Evolutionary conservation across 2,329 filamentous ascomycete genomes (phyloP).

Genomic region (Annulohypoxylon truncatum): DNA sequence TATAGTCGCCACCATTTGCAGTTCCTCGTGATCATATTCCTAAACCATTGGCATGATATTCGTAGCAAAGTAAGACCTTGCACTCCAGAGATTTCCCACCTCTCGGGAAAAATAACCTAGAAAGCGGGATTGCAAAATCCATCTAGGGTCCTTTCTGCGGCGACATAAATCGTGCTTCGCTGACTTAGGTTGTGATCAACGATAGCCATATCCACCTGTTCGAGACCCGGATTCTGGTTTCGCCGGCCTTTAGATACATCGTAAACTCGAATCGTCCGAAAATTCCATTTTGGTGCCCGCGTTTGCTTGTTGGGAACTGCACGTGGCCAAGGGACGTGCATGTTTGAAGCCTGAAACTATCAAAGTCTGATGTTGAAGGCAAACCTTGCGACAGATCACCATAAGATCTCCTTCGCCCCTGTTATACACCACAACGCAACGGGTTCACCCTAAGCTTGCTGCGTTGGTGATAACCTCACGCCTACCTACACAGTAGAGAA

Average conservation of each 20-base stretch:
- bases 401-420: conserved; percentile 31
- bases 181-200: conserved; percentile 7
- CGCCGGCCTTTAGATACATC: conserved; percentile 16
- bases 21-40: neutral
- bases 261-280: conserved; percentile 13
- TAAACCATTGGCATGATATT: neutral
- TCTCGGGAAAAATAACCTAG: neutral
- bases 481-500: too few relatives aligned
- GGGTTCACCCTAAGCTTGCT: conserved; percentile 5
- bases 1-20: neutral
- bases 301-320: conserved; percentile 14
- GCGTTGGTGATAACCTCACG: conserved; percentile 25
- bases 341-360: conserved; percentile 40
- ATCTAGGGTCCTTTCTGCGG: conserved; percentile 10
- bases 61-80: neutral
- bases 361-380: conserved; percentile 32
- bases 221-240: conserved; percentile 20
- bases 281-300: neutral
- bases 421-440: conserved; percentile 6
- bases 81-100: conserved; percentile 16
- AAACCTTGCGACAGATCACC: conserved; percentile 37
- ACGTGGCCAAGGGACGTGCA: conserved; percentile 33
- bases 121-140: conserved; percentile 3
- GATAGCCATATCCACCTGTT: conserved; percentile 1
- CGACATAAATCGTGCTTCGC: conserved; percentile 3